Conservation (phyloP, 2,329 filamentous ascomycete genomes). For the Cladobotryum protrusum region DNA sequence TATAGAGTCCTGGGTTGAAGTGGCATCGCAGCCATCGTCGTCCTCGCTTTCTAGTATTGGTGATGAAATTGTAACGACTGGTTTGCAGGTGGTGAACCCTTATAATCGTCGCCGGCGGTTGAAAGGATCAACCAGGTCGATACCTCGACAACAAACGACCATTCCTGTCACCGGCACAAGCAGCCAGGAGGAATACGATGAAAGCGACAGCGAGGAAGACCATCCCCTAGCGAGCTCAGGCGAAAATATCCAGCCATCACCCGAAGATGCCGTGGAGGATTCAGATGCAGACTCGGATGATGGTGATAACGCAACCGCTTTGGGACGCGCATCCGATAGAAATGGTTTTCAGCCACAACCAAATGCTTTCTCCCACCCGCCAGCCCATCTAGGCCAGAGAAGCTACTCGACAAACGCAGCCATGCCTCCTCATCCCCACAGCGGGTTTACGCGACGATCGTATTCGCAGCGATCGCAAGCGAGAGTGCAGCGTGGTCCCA, state of each 20-base stretch:
- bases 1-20: conserved; percentile 92
- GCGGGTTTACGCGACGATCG: conserved; percentile 45
- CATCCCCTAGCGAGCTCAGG: conserved; percentile 54
- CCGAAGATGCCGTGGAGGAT: conserved; percentile 35
- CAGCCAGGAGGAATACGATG: conserved; percentile 91
- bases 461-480: conserved; percentile 43
- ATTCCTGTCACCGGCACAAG: conserved; percentile 48
- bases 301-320: conserved; percentile 75
- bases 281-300: conserved; percentile 42
- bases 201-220: conserved; percentile 87
- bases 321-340: conserved; percentile 55
- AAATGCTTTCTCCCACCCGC: conserved; percentile 85
- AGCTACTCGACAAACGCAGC: conserved; percentile 45
- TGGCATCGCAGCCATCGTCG: conserved; percentile 86
- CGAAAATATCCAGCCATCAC: conserved; percentile 41
- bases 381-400: conserved; percentile 43
- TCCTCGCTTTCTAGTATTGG: conserved; percentile 81
- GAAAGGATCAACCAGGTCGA: conserved; percentile 26
- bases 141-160: conserved; percentile 35
- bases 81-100: conserved; percentile 66
- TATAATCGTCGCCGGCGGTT: conserved; percentile 54
- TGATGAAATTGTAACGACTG: conserved; percentile 88
- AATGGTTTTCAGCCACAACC: conserved; percentile 75
- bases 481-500: conserved; percentile 41
- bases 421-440: conserved; percentile 43